phyloP scores from a whole-genome alignment of 31 red algal genomes.

The Odonthalia washingtoniensis region DNA sequence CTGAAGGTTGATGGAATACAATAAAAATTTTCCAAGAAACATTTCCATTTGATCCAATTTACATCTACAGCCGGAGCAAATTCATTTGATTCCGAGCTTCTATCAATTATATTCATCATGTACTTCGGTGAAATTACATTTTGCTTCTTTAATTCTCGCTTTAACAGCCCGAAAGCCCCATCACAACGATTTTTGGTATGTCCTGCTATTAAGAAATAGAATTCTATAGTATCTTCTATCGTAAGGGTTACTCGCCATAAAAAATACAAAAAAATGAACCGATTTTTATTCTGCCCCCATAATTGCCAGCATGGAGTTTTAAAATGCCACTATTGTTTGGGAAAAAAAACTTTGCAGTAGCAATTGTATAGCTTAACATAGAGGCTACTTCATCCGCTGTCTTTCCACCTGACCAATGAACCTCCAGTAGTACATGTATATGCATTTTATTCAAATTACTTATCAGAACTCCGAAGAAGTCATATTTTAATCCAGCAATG shows the following conservation, averaged over 20 bases:
- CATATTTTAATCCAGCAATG: too few species aligned
- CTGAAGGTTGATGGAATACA: too few species aligned
- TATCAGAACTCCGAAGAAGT: too few species aligned
- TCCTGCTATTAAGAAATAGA: conserved; percentile 35
- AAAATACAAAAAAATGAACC: conserved; percentile 38
- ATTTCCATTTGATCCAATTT: too few species aligned
- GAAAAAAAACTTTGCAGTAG: background rate
- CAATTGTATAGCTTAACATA: conserved; percentile 24
- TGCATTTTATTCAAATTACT: too few species aligned
- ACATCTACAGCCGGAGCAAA: too few species aligned
- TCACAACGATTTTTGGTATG: conserved; percentile 44
- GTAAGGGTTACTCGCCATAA: conserved; percentile 3
- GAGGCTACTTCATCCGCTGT: conserved; percentile 46
- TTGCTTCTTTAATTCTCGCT: conserved; percentile 23
- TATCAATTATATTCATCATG: conserved; percentile 37
- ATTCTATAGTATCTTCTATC: conserved; percentile 24
- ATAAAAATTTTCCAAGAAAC: too few species aligned
- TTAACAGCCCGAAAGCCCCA: conserved; percentile 22
- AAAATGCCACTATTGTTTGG: background rate
- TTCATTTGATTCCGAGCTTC: conserved; percentile 11
- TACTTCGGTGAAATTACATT: conserved; percentile 19
- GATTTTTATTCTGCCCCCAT: conserved; percentile 36
- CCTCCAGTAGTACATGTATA: conserved; percentile 16
- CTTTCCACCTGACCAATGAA: conserved; percentile 37
- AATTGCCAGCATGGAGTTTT: conserved; percentile 44